These are phyloP conservation scores for Sechiopsis laciniata DNA, from an alignment of 306 rosid genomes.

Conservation along the genomic window DNA sequence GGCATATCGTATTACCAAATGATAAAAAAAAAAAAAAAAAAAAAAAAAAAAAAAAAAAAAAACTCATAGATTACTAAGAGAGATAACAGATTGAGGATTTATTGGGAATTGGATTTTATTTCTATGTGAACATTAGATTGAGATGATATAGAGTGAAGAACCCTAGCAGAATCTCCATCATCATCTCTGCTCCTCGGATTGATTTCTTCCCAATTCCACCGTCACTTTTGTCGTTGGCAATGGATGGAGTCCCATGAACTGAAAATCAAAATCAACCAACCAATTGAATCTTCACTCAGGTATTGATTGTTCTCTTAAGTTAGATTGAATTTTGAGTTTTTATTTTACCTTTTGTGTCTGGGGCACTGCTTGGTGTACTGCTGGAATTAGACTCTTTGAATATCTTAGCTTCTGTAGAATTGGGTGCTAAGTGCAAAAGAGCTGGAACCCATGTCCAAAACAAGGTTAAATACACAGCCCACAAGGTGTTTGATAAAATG, in stretches of 20 bases:
- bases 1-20: background rate
- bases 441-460: constrained; percentile 29
- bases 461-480: background rate
- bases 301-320: background rate
- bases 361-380: constrained; percentile 13
- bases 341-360: constrained; percentile 39
- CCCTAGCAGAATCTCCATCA: constrained; percentile 33
- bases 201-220: constrained; percentile 40
- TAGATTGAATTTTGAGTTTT: background rate
- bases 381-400: constrained; percentile 37
- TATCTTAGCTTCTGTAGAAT: constrained; percentile 51
- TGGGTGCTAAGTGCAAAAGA: constrained; percentile 58
- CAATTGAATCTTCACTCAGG: background rate
- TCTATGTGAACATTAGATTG: constrained; percentile 1
- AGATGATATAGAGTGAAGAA: constrained; percentile 28
- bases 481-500: background rate
- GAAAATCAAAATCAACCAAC: constrained; percentile 8
- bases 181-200: constrained; percentile 29
- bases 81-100: background rate
- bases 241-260: constrained; percentile 27
- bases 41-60: no score
- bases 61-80: background rate
- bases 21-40: background rate
- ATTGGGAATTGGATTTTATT: background rate
- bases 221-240: constrained; percentile 29